Conservation (phyloP, 306 rosid genomes). For the Begonia fuchsioides region DNA sequence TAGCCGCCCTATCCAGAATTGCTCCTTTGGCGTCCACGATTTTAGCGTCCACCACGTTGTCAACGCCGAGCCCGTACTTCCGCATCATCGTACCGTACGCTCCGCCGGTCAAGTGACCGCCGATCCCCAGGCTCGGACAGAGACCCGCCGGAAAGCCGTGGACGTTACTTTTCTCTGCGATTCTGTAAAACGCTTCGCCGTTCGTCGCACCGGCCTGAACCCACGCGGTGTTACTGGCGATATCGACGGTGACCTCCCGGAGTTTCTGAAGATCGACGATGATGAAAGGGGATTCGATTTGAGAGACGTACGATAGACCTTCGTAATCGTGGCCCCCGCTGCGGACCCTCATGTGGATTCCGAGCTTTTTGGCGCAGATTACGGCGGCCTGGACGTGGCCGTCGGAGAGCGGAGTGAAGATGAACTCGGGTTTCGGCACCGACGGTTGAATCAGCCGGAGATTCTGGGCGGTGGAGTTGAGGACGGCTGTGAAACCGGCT, state of each 20-base stretch:
- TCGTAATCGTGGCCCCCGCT: conserved; percentile 88
- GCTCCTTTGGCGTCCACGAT: conserved; percentile 40
- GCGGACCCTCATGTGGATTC: conserved; percentile 42
- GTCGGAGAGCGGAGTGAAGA: conserved; percentile 47
- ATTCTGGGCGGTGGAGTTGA: conserved; percentile 59
- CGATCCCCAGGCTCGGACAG: conserved; percentile 68
- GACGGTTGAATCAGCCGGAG: conserved; percentile 39
- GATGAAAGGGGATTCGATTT: conserved; percentile 36
- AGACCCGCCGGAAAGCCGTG: conserved; percentile 75
- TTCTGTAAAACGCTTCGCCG: conserved; percentile 65
- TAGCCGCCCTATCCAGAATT: conserved; percentile 38
- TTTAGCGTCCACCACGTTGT: conserved; percentile 51
- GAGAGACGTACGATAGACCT: conserved; percentile 63
- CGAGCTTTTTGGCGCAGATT: conserved; percentile 42
- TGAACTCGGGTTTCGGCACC: conserved; percentile 51
- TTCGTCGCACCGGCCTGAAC: conserved; percentile 68
- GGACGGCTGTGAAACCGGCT: conserved; percentile 27
- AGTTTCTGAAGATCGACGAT: conserved; percentile 49
- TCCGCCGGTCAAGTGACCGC: conserved; percentile 81
- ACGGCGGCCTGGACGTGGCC: conserved; percentile 54
- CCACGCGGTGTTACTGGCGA: conserved; percentile 42
- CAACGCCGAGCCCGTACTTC: conserved; percentile 65
- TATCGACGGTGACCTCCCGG: conserved; percentile 26
- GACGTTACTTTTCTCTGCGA: conserved; percentile 35
- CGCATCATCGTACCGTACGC: conserved; percentile 77